Evolutionary conservation across 805 yeast species (phyloP).

Genomic region (Yarrowia sp.): DNA sequence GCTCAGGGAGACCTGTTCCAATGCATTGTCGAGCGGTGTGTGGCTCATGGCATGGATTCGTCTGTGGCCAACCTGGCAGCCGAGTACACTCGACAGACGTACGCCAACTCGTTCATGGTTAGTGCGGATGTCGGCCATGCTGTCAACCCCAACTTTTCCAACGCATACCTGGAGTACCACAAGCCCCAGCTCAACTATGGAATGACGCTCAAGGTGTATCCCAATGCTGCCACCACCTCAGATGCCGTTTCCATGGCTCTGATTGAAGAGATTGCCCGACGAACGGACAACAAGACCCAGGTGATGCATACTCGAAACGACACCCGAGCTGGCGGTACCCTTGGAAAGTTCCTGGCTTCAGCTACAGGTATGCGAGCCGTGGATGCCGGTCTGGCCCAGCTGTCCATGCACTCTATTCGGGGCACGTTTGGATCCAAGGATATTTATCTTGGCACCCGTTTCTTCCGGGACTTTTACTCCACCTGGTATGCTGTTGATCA

Average conservation of each 20-base stretch:
- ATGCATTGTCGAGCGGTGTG: conserved; percentile 52
- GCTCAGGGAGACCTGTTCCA: conserved; percentile 75
- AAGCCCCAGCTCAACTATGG: conserved; percentile 79
- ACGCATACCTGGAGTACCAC: conserved; percentile 69
- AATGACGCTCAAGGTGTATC: conserved; percentile 63
- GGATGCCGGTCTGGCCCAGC: conserved; percentile 78
- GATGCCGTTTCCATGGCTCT: conserved; percentile 71
- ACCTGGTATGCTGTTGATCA: conserved; percentile 57
- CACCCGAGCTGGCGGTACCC: conserved; percentile 82
- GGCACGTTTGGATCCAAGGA: conserved; percentile 78
- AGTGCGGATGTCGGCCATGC: conserved; percentile 86
- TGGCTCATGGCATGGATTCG: conserved; percentile 33
- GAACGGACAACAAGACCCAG: conserved; percentile 64
- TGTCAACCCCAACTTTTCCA: conserved; percentile 62
- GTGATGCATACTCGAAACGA: conserved; percentile 83
- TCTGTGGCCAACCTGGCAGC: conserved; percentile 26
- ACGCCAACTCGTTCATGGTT: conserved; percentile 72
- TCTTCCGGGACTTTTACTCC: conserved; percentile 64
- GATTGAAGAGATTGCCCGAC: conserved; percentile 63
- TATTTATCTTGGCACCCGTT: conserved; percentile 67
- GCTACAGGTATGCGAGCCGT: conserved; percentile 50
- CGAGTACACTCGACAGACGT: conserved; percentile 43
- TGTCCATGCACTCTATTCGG: conserved; percentile 82
- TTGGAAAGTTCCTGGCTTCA: conserved; percentile 57
- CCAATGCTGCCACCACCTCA: conserved; percentile 81